Evolutionary conservation across 2,329 filamentous ascomycete genomes (phyloP), one percentile per base, ranked within the genome.

Genomic region (Nectriaceae sp.): DNA sequence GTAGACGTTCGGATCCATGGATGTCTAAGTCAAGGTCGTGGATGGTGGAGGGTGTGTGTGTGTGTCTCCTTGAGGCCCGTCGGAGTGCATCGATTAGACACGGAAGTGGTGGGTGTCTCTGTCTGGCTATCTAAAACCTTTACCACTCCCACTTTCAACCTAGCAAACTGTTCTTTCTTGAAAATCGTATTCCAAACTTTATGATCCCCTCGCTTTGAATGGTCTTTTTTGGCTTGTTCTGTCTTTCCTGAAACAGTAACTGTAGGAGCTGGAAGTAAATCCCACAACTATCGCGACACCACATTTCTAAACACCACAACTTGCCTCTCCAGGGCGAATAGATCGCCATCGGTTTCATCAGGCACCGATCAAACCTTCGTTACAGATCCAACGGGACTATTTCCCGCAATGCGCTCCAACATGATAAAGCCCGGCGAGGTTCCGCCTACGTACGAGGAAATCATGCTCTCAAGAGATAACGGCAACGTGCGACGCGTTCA

Each of bases 391-490:
- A n/a, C n/a, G n/a, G n/a, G n/a, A n/a, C n/a, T n/a, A n/a, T 36
- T n/a, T 19, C 8, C 16, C 33, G 16, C 6, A 15, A 36, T 36
- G 33, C 33, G 13, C 16, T 19, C 33, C 8, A 6, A 36, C 33
- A 36, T 16, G 2, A 19, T 55, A 8, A 64, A 59, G 36, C 47
- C 62, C n/a, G 60, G 55, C 40, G 62, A 60, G 16, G n/a, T 49
- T 13, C 57, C 63, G 3, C 57, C 57, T 1, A 44, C 49, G 16
- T 66, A 67, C 45, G 62, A 68, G 19, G 63, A 68, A 39, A 55
- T 66, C 40, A 42, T 58, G 41, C 53, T 64, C 16, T 39, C 52
- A 29, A 47, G 55, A 3, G 44, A 50, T 21, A 53, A 54, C 21
- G 49, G 57, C 40, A 52, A 51, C 47, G 20, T 60, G 18, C 58